Base-by-base conservation (phyloP, 805 yeast genomes). In the Pichia deserticola region DNA sequence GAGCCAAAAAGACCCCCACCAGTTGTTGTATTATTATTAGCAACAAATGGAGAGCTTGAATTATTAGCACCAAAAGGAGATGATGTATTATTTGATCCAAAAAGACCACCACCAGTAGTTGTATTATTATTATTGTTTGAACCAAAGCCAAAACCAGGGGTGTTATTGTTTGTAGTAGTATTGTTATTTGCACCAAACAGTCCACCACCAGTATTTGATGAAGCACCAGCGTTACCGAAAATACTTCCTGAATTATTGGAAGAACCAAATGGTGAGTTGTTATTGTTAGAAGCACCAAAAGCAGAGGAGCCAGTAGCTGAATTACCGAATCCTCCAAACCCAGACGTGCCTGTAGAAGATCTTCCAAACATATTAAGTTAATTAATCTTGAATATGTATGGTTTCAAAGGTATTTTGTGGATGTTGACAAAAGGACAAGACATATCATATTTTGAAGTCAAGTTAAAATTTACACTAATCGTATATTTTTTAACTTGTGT, bases 301-400 rank as follows among this genome's bases (percentile, higher is more conserved):
- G 46, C 32, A 5, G 47, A 27, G n/a, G 44, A 15, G 33, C 33
- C 36, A 28, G 27, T 35, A 9, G 44, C 20, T 4, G 51, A 20
- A 20, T 20, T 20, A 11, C 57, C 57, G 47, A 54, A 54, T 3
- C 81, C 81, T 11, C 81, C 81, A 60, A 77, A 77, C 20, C 82
- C 82, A 43, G 77, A 69, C 25, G 68, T 60, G 12, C 70, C 64
- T 32, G 56, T 50, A 27, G 73, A 58, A 44, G 75, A 59, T 52
- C 68, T 61, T 43, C 81, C 79, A 68, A 78, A 77, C 81, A 77
- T 70, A 39, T 6, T 30, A 20, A 20, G 20, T 20, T 20, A 20
- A 20, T 20, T 20, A 20, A 20, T 20, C 20, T 20, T 20, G 20
- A 20, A 20, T 20, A 20, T 20, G 20, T 20, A 20, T 20, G 20